phyloP scores from a whole-genome alignment of 2,329 filamentous ascomycete genomes.

The Boeremia lycopersici region DNA sequence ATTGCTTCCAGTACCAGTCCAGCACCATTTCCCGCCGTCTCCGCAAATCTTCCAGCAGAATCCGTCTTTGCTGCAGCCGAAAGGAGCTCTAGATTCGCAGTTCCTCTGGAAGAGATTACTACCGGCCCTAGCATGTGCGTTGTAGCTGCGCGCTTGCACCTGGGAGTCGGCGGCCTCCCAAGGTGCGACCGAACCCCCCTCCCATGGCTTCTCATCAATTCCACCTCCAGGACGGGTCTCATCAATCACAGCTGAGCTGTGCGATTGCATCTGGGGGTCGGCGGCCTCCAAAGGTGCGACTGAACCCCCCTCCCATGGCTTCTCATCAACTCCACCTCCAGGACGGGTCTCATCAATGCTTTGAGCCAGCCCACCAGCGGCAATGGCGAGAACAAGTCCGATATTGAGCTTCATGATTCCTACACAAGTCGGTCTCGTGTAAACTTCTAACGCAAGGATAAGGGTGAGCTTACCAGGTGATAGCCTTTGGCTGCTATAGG shows the following conservation, averaged over 20 bases:
- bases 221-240: neutral
- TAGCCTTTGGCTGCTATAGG: neutral
- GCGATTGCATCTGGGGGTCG: neutral
- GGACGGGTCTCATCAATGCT: neutral
- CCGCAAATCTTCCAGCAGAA: neutral
- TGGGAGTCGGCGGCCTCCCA: neutral
- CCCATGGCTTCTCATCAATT: neutral
- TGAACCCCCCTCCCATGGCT: neutral
- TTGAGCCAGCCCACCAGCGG: neutral
- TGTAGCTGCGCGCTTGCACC: neutral
- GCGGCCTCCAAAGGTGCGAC: neutral
- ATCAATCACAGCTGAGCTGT: neutral
- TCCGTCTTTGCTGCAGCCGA: neutral
- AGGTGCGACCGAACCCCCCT: neutral
- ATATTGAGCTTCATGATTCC: neutral
- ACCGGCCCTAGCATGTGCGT: neutral
- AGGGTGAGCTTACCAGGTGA: neutral
- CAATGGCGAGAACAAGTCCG: neutral
- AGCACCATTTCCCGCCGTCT: neutral
- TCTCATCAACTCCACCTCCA: neutral
- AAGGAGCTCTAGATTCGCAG: neutral
- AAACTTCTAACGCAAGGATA: neutral
- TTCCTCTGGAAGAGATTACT: neutral
- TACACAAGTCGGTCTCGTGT: neutral
- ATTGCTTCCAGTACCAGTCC: neutral